Conservation (phyloP, 148 eudicot genomes). For the Amaranthus palmeri region DNA sequence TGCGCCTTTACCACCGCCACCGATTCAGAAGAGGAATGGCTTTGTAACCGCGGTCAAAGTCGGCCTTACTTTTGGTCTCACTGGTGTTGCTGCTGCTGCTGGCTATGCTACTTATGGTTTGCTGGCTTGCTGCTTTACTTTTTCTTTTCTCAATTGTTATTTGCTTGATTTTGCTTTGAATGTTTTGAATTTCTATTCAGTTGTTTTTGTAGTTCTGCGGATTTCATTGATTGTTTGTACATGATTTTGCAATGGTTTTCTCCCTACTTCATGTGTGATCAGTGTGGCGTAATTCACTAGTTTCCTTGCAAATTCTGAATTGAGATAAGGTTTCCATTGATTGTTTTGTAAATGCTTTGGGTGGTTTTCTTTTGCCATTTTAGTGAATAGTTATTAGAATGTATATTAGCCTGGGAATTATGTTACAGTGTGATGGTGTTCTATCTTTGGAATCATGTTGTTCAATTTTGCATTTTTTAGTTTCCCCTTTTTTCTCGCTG, state of each 20-base stretch:
- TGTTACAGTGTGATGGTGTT: too few species aligned
- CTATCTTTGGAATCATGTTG: too few species aligned
- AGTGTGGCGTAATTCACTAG: background rate
- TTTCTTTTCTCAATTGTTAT: background rate
- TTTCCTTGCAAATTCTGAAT: background rate
- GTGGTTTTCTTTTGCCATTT: too few species aligned
- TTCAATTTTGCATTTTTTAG: too few species aligned
- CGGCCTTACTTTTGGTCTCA: conserved; percentile 7
- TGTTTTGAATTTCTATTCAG: background rate
- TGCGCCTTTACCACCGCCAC: conserved; percentile 6
- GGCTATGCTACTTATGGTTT: conserved; percentile 31
- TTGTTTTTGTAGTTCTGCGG: background rate
- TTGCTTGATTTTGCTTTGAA: background rate
- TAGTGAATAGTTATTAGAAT: too few species aligned
- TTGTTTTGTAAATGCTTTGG: too few species aligned
- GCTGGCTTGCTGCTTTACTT: background rate
- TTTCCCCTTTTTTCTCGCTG: too few species aligned
- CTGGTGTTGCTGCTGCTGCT: conserved; percentile 15
- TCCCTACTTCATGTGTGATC: background rate
- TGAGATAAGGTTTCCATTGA: too few species aligned
- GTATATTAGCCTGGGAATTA: too few species aligned
- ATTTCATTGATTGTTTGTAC: background rate
- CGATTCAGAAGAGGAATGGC: conserved; percentile 7
- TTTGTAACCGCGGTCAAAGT: conserved; percentile 22
- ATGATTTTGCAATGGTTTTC: background rate